Percentiles rank a stretch among this genome's conserved stretches.
phyloP scores from a whole-genome alignment of 2,329 filamentous ascomycete genomes.

The Pleomassaria siparia region DNA sequence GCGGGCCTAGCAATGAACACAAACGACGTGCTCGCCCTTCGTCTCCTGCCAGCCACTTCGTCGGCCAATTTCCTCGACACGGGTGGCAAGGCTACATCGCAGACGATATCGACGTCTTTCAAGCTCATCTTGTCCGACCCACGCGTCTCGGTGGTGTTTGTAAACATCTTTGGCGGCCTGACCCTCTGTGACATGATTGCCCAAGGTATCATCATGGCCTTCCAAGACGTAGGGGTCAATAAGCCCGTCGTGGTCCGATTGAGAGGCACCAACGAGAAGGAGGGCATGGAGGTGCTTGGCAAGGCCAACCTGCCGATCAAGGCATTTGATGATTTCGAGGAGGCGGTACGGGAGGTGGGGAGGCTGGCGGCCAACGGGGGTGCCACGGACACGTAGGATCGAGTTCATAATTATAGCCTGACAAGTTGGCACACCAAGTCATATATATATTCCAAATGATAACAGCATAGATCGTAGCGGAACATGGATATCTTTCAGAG shows the following conservation, averaged over 20 bases:
- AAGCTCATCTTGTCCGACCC: conserved; percentile 70
- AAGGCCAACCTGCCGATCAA: conserved; percentile 68
- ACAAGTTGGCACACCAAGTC: too few species aligned
- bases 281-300: conserved; percentile 68
- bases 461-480: too few species aligned
- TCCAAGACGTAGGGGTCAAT: conserved; percentile 65
- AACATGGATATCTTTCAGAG: background rate
- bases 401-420: too few species aligned
- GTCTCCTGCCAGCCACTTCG: conserved; percentile 55
- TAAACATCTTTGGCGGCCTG: conserved; percentile 71
- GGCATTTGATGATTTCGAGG: conserved; percentile 74
- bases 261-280: conserved; percentile 71
- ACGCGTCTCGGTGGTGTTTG: conserved; percentile 71
- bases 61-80: conserved; percentile 88
- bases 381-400: too few species aligned
- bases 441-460: too few species aligned
- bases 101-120: conserved; percentile 78
- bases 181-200: conserved; percentile 83
- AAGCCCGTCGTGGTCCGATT: conserved; percentile 75
- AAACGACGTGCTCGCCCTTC: conserved; percentile 71
- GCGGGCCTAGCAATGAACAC: conserved; percentile 92
- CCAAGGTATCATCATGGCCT: conserved; percentile 70
- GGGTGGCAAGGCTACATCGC: conserved; percentile 81
- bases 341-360: conserved; percentile 53
- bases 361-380: too few species aligned